Evolutionary conservation across 208 protist species (phyloP).

Genomic region (Leishmania aethiopica): DNA sequence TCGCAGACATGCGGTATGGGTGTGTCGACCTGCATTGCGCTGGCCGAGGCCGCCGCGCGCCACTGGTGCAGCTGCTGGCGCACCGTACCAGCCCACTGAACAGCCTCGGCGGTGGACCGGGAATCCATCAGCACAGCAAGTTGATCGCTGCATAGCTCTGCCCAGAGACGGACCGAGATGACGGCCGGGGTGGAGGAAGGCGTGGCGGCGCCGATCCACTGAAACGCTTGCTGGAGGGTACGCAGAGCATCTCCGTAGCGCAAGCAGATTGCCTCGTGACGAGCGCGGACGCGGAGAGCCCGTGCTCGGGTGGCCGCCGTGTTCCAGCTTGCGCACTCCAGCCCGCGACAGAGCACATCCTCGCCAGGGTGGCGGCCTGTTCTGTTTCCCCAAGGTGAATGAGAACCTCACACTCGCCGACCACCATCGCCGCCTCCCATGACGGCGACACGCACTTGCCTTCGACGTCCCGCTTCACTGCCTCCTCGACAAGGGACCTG

Average conservation of each 20-base stretch:
- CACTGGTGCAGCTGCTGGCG: slow-evolving; percentile 17
- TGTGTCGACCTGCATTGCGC: neutral
- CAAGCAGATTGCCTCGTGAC: slow-evolving; percentile 13
- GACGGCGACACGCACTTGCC: slow-evolving; percentile 1
- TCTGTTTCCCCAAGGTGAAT: slow-evolving; percentile 42
- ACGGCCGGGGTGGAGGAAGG: neutral
- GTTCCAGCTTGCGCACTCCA: slow-evolving; percentile 21
- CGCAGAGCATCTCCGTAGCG: slow-evolving; percentile 18
- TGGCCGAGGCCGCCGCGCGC: neutral
- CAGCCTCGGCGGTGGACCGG: slow-evolving; percentile 1
- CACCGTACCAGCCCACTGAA: slow-evolving; percentile 16
- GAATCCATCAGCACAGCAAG: slow-evolving; percentile 6
- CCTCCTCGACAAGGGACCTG: slow-evolving; percentile 9
- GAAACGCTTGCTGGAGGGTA: slow-evolving; percentile 11
- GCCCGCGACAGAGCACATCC: slow-evolving; percentile 19
- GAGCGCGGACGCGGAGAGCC: slow-evolving; percentile 14
- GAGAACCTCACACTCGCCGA: slow-evolving; percentile 53
- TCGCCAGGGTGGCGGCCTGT: slow-evolving; percentile 37
- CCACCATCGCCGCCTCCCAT: slow-evolving; percentile 39
- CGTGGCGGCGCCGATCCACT: neutral
- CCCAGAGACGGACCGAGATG: slow-evolving; percentile 18
- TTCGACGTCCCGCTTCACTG: slow-evolving; percentile 3
- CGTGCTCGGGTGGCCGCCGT: neutral
- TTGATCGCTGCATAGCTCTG: slow-evolving; percentile 18
- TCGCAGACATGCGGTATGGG: slow-evolving; percentile 7